Evolutionary conservation across 83 land plant genomes (phyloP).

Genomic region (Picea mariana): DNA sequence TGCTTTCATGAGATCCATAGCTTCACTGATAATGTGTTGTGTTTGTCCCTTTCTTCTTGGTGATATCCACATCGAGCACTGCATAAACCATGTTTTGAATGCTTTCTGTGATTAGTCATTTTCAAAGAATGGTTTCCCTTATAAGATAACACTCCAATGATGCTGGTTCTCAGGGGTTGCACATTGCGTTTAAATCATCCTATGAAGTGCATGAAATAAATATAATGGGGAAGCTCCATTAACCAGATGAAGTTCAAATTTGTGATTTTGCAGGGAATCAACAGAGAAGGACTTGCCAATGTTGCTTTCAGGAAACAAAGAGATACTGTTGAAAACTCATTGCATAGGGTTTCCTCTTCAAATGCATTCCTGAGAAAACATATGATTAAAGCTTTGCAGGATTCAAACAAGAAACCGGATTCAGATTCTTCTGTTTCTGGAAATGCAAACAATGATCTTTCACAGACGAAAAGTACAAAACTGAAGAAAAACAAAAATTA

Average conservation of each 20-base stretch:
- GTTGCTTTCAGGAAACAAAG: neutral
- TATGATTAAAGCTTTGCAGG: slow-evolving; percentile 3
- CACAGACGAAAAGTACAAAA: slow-evolving; percentile 1
- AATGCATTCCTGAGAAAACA: neutral
- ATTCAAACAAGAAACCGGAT: slow-evolving; percentile 13
- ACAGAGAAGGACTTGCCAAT: neutral
- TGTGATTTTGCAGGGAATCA: slow-evolving; percentile 11
- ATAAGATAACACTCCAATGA: neutral
- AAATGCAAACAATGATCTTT: slow-evolving; percentile 2
- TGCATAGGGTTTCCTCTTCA: neutral
- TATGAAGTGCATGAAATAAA: slow-evolving; percentile 3
- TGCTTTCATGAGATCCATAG: too few species aligned
- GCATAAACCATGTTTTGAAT: neutral
- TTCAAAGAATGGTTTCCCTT: slow-evolving; percentile 6
- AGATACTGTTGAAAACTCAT: neutral
- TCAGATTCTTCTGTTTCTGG: neutral
- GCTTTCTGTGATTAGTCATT: neutral
- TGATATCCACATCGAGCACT: neutral
- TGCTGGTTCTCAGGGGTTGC: neutral
- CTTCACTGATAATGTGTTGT: too few species aligned
- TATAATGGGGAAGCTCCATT: neutral
- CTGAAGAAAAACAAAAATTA: slow-evolving; percentile 11
- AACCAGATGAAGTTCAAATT: neutral
- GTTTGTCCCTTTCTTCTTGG: slow-evolving; percentile 5
- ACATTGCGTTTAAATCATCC: neutral